Percentiles rank a stretch among this genome's conserved stretches.
phyloP scores from a whole-genome alignment of 768 basidiomycete genomes.

The Suillus bovinus region DNA sequence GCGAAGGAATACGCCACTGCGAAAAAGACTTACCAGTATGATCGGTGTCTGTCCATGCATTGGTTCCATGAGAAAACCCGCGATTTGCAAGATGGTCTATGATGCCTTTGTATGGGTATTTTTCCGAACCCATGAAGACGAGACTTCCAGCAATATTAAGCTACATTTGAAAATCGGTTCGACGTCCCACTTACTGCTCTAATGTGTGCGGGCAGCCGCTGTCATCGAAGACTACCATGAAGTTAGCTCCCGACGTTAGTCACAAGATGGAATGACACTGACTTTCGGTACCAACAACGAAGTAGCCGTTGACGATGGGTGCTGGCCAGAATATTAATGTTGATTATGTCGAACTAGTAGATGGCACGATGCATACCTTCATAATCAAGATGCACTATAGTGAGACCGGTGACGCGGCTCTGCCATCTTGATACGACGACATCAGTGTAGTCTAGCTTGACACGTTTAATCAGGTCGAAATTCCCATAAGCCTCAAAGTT shows the following conservation, averaged over 20 bases:
- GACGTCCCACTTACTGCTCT: slow-evolving; percentile 70
- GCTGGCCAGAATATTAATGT: slow-evolving; percentile 44
- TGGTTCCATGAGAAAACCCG: slow-evolving; percentile 88
- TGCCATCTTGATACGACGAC: slow-evolving; percentile 86
- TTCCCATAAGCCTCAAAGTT: slow-evolving; percentile 56
- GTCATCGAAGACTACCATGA: slow-evolving; percentile 79
- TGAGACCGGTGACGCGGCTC: slow-evolving; percentile 84
- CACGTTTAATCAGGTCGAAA: slow-evolving; percentile 78
- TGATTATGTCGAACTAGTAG: slow-evolving; percentile 5
- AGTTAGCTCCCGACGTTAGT: background rate
- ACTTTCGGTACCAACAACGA: slow-evolving; percentile 91
- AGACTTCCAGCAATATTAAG: slow-evolving; percentile 46
- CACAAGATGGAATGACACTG: slow-evolving; percentile 24
- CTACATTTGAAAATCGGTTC: background rate
- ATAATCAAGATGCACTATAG: slow-evolving; percentile 88
- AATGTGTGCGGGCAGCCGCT: slow-evolving; percentile 95
- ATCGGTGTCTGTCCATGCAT: slow-evolving; percentile 97
- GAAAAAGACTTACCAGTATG: slow-evolving; percentile 52
- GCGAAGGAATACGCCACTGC: background rate
- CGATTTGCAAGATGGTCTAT: slow-evolving; percentile 94
- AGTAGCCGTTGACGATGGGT: slow-evolving; percentile 89
- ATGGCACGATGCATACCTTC: slow-evolving; percentile 55
- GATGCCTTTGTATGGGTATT: slow-evolving; percentile 95
- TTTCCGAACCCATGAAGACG: slow-evolving; percentile 94
- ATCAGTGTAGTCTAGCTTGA: slow-evolving; percentile 78